phyloP scores from a whole-genome alignment of 1,284 basidiomycete species.

The Pholiota adiposa region DNA sequence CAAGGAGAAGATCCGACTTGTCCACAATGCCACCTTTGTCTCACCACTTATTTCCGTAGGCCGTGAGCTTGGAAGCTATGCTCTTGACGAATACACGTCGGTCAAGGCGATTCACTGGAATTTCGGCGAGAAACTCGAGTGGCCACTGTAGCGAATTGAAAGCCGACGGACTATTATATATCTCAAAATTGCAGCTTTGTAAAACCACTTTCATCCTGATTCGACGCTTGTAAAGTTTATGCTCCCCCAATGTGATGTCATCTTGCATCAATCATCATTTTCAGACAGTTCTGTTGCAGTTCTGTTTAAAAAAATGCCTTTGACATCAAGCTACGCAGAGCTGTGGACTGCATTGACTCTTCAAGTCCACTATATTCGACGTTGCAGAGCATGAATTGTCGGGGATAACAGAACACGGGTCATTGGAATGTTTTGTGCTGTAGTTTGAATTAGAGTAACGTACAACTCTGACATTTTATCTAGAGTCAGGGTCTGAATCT shows the following conservation, averaged over 20 bases:
- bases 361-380: neutral
- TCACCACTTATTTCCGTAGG: conserved; percentile 43
- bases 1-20: neutral
- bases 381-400: neutral
- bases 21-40: neutral
- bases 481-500: neutral
- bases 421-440: neutral
- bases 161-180: neutral
- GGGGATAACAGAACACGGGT: neutral
- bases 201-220: neutral
- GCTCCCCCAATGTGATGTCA: neutral
- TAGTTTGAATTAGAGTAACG: neutral
- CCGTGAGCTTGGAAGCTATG: conserved; percentile 89
- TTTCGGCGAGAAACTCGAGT: conserved; percentile 78
- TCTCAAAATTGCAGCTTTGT: neutral
- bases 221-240: neutral
- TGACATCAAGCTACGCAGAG: neutral
- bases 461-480: neutral
- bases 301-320: neutral
- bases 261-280: neutral
- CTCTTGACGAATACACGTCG: conserved; percentile 79
- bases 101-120: conserved; percentile 91
- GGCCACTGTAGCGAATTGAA: conserved; percentile 59
- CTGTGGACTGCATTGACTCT: neutral
- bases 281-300: neutral